These are phyloP conservation scores for Ostreobium quekettii DNA, from an alignment of 139 green algal genomes.

Conservation along the genomic window DNA sequence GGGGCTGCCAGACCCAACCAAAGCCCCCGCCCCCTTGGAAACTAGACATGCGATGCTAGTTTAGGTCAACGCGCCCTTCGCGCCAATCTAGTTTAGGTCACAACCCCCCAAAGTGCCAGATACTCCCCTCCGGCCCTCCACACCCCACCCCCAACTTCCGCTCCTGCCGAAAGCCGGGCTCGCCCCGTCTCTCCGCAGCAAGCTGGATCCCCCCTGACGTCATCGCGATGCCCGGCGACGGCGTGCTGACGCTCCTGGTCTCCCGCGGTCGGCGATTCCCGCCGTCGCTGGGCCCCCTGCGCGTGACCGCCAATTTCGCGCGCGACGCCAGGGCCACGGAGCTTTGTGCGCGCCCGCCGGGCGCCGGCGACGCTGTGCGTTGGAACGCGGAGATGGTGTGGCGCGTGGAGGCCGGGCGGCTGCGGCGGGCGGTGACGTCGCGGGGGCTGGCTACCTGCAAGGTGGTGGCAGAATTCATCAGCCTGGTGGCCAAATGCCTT, in stretches of 20 bases:
- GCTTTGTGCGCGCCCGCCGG: background rate
- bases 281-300: background rate
- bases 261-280: background rate
- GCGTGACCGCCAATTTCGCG: background rate
- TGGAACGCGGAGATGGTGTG: background rate
- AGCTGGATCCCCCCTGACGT: background rate
- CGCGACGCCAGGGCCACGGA: background rate
- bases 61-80: too few species aligned
- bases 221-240: background rate
- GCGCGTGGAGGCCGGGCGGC: background rate
- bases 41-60: too few species aligned
- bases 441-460: background rate
- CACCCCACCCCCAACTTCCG: too few species aligned
- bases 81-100: too few species aligned
- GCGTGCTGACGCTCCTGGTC: background rate
- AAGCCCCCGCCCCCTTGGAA: too few species aligned
- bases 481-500: background rate
- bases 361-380: background rate
- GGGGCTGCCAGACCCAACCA: too few species aligned
- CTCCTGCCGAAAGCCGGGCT: background rate
- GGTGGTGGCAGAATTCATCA: background rate
- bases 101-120: too few species aligned
- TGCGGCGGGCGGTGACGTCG: background rate
- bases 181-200: background rate
- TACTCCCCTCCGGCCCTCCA: too few species aligned